These are phyloP conservation scores for Shiraia sp. DNA, from an alignment of 2,329 filamentous ascomycete genomes.

Conservation along the genomic window DNA sequence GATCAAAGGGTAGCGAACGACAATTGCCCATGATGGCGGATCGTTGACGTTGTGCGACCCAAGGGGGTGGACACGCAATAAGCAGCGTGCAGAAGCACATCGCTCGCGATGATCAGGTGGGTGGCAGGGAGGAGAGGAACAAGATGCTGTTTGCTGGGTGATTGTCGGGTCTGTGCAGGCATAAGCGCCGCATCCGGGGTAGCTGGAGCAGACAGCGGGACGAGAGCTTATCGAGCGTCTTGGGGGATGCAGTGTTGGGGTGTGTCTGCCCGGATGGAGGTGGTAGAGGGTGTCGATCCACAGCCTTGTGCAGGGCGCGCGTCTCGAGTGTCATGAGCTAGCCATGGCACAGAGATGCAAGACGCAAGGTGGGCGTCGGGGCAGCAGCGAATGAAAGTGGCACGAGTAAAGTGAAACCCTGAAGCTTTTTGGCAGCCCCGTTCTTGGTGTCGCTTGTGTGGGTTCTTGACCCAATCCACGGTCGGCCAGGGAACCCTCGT, in stretches of 20 bases:
- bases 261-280: slow-evolving; percentile 19
- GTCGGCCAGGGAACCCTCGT: slow-evolving; percentile 5
- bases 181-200: slow-evolving; percentile 5
- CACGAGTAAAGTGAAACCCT: background rate
- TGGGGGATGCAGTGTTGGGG: slow-evolving; percentile 8
- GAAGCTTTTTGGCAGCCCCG: slow-evolving; percentile 3
- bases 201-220: slow-evolving; percentile 15
- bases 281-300: slow-evolving; percentile 21
- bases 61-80: slow-evolving; percentile 1
- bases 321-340: slow-evolving; percentile 12
- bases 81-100: slow-evolving; percentile 2
- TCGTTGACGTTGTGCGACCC: background rate
- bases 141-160: slow-evolving; percentile 9
- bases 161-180: slow-evolving; percentile 2
- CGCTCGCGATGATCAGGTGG: slow-evolving; percentile 7
- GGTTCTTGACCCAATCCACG: background rate
- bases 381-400: slow-evolving; percentile 6
- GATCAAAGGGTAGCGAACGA: too few species aligned
- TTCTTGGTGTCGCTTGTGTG: slow-evolving; percentile 9
- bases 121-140: background rate
- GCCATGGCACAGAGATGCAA: slow-evolving; percentile 8
- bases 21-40: too few species aligned
- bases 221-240: slow-evolving; percentile 8
- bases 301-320: slow-evolving; percentile 10
- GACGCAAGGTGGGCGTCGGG: slow-evolving; percentile 1